Evolutionary conservation across 1,139 yeast species (phyloP).

Genomic region (Meyerozyma carpophila): DNA sequence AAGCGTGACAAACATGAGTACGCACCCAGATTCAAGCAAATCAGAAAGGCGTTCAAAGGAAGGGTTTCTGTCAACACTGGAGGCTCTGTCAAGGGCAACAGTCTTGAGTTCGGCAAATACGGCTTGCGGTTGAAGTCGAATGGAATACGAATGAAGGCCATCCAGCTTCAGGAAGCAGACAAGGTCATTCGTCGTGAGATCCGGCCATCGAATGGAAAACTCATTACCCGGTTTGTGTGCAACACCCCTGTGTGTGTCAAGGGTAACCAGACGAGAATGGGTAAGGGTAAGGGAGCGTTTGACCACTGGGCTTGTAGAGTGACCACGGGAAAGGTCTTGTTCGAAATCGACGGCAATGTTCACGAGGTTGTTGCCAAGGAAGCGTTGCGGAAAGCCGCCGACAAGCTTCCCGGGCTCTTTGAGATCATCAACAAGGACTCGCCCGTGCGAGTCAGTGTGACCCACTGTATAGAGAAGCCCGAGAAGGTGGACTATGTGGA

Average conservation of each 20-base stretch:
- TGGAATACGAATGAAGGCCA: conserved; percentile 84
- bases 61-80: conserved; percentile 93
- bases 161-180: conserved; percentile 88
- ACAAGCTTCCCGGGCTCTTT: conserved; percentile 86
- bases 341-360: conserved; percentile 75
- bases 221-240: conserved; percentile 78
- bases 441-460: conserved; percentile 68
- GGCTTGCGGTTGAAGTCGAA: conserved; percentile 85
- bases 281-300: conserved; percentile 98
- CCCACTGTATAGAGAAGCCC: conserved; percentile 38
- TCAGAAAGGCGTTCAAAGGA: conserved; percentile 87
- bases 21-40: conserved; percentile 73
- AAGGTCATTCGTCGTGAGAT: conserved; percentile 76
- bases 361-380: conserved; percentile 91
- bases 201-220: conserved; percentile 64
- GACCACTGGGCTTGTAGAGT: conserved; percentile 97
- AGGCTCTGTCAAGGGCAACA: conserved; percentile 86
- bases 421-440: conserved; percentile 73
- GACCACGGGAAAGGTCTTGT: conserved; percentile 89
- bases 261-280: conserved; percentile 99
- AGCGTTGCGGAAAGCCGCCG: conserved; percentile 87
- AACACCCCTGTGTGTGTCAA: conserved; percentile 89
- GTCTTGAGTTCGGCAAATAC: conserved; percentile 72
- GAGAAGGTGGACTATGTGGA: conserved; percentile 50
- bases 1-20: conserved; percentile 74